Percentiles rank a stretch among this genome's conserved stretches.
phyloP scores from a whole-genome alignment of 1,139 yeast species.

The Blastobotrys serpentis region DNA sequence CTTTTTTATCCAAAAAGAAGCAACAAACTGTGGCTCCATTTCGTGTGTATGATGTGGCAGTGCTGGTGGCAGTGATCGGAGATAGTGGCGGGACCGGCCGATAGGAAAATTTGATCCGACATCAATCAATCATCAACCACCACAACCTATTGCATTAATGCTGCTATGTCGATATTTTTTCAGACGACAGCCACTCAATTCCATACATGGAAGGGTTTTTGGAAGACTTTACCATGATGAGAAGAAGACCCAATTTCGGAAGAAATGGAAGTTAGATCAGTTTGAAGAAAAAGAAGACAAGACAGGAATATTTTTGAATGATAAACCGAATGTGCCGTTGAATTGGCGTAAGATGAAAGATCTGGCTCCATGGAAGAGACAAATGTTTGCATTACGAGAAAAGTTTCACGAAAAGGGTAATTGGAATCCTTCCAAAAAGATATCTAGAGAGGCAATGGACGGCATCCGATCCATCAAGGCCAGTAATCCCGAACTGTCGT shows the following conservation, averaged over 20 bases:
- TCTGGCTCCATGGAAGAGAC: constrained; percentile 64
- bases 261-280: background rate
- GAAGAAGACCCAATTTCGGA: background rate
- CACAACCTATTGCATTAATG: background rate
- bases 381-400: constrained; percentile 58
- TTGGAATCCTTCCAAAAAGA: constrained; percentile 70
- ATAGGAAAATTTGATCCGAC: constrained; percentile 4
- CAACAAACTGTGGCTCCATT: too few species aligned
- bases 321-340: constrained; percentile 39
- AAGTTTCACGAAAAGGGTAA: constrained; percentile 51
- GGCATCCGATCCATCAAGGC: constrained; percentile 58
- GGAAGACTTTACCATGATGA: background rate
- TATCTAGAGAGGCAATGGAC: constrained; percentile 70
- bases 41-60: too few species aligned
- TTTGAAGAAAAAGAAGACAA: constrained; percentile 10
- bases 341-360: constrained; percentile 44
- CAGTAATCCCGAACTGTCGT: constrained; percentile 55
- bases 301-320: constrained; percentile 16
- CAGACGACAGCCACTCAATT: background rate
- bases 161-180: background rate
- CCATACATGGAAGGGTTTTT: background rate
- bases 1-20: too few species aligned
- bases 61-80: too few species aligned
- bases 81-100: background rate
- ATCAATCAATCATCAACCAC: background rate